Evolutionary conservation across 345 rosid genomes (phyloP), one percentile per base, ranked within the genome.

Genomic region (Melaleuca alternifolia): DNA sequence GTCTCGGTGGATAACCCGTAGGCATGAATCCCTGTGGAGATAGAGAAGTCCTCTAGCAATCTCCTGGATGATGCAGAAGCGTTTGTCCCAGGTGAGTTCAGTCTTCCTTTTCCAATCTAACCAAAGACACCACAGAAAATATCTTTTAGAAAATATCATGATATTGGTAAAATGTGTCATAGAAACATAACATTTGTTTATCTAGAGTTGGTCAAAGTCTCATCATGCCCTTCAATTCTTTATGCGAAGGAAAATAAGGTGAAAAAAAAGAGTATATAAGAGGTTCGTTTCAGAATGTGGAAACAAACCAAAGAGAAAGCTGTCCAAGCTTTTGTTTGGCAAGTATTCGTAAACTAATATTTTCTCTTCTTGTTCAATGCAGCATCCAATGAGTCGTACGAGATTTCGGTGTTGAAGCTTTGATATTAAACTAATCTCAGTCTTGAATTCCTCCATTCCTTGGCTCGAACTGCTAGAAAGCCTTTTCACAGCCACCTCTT

Each of bases 381-480:
- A 94, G 86, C 94, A 94, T 3, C 98, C 96, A 5, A 92, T 83
- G 59, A 94, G 90, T 44, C 87, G 92, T 65, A 94, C 95, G 33
- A 95, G 91, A 84, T 94, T 94, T 50, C 92, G 26, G 44, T 53
- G 56, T 53, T 6, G 21, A 11, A 50, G 41, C 33, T 50, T 48
- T 6, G 50, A 83, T 13, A 26, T 83, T 10, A 51, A 41, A 54
- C 26, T 52, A 18, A 83, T 50, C 57, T 52, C 85, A 50, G 16
- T 52, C 16, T 83, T 52, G 61, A 51, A 83, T 41, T 83, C 85
- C 33, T 14, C 44, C 11, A 52, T 11, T 10, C 59, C 85, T 18
- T 52, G 59, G 8, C 24, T 30, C 14, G 62, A 83, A 21, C 56
- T 24, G 12, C 56, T 52, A 4, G 61, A 83, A 33, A 52, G 85